phyloP scores from a whole-genome alignment of 495 filamentous ascomycete genomes.

The Lasiosphaeria hispida region DNA sequence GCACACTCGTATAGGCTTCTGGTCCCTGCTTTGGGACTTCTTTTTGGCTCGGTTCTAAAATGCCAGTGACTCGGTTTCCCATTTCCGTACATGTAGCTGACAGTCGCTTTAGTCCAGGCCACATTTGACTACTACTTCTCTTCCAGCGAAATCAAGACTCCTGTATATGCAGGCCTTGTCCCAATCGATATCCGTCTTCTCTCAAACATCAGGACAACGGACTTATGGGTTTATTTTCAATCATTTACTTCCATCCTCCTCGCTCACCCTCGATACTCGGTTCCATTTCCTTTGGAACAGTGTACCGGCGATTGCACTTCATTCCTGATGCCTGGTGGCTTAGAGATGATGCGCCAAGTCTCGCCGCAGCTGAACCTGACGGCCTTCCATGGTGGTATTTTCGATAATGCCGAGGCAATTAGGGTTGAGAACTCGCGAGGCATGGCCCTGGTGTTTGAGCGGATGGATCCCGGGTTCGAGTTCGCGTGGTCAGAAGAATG shows the following conservation, averaged over 20 bases:
- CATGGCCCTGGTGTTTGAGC: slow-evolving; percentile 7
- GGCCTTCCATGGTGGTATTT: slow-evolving; percentile 14
- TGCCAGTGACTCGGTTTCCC: not conserved
- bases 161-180: slow-evolving; percentile 11
- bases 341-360: slow-evolving; percentile 15
- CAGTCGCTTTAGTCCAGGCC: slow-evolving; percentile 1
- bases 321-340: slow-evolving; percentile 15
- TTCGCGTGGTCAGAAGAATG: not conserved
- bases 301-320: slow-evolving; percentile 4
- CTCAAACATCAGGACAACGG: not conserved
- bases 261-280: slow-evolving; percentile 5
- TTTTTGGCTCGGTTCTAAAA: slow-evolving; percentile 12
- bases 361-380: slow-evolving; percentile 15
- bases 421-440: slow-evolving; percentile 13
- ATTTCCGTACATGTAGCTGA: not conserved
- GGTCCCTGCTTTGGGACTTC: slow-evolving; percentile 6
- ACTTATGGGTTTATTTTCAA: slow-evolving; percentile 5
- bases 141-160: not conserved
- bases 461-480: not conserved
- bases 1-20: not conserved
- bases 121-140: slow-evolving; percentile 16
- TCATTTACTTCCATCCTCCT: slow-evolving; percentile 7
- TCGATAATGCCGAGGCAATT: slow-evolving; percentile 14
- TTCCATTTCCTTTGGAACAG: not conserved
- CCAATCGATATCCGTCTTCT: slow-evolving; percentile 9